phyloP scores from a whole-genome alignment of 192 early-diverging fungal species.

The Linderina pennispora region DNA sequence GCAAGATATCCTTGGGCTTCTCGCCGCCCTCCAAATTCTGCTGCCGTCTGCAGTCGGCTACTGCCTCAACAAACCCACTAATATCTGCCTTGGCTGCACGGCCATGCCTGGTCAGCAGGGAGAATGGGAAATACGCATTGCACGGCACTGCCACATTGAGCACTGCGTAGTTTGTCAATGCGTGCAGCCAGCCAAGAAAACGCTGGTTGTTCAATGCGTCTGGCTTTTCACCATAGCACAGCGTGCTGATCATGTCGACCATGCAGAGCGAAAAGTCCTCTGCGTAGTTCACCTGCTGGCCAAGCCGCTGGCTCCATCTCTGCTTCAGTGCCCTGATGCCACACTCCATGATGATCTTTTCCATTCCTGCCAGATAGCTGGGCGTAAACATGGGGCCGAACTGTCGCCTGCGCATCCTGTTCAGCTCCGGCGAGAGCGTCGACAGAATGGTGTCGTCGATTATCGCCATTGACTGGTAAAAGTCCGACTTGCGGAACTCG shows the following conservation, averaged over 20 bases:
- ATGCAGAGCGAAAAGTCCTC: background rate
- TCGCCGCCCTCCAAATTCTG: background rate
- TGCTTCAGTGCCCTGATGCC: background rate
- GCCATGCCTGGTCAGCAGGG: background rate
- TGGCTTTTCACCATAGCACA: background rate
- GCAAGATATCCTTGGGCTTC: background rate
- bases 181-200: background rate
- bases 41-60: background rate
- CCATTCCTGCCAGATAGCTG: background rate
- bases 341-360: background rate
- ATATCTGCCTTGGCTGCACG: background rate
- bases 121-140: background rate
- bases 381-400: background rate
- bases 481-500: background rate
- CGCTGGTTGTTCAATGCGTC: background rate
- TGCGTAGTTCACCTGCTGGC: background rate
- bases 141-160: background rate
- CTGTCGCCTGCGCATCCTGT: background rate
- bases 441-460: background rate
- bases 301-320: background rate
- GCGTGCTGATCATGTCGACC: background rate
- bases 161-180: background rate
- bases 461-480: background rate
- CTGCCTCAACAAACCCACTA: background rate
- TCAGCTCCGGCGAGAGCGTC: background rate